phyloP scores from a whole-genome alignment of 352 stramenopile genomes.

The Phytophthora tentaculata region DNA sequence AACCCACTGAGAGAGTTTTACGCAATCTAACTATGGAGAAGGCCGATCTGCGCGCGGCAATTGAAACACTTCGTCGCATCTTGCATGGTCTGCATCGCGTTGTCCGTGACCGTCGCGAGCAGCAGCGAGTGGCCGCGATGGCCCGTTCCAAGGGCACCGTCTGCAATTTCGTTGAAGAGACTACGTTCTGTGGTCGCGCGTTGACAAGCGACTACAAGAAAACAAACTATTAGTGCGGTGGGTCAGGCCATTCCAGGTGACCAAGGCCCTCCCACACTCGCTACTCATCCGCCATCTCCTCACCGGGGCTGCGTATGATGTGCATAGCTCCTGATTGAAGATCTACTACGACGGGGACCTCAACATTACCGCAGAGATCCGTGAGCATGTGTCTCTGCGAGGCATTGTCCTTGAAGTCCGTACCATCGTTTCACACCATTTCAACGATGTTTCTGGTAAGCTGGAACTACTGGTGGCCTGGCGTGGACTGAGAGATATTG shows the following conservation, averaged over 20 bases:
- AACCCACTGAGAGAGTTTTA: neutral
- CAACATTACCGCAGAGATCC: too few relatives aligned
- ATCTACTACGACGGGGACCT: too few relatives aligned
- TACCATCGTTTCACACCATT: neutral
- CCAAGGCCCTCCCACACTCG: conserved; percentile 9
- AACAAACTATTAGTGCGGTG: neutral
- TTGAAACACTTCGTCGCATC: neutral
- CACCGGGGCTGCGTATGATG: conserved; percentile 6
- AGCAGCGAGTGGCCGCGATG: conserved; percentile 4
- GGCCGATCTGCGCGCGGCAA: too few relatives aligned
- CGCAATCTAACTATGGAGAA: neutral
- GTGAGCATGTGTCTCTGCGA: neutral
- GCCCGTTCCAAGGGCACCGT: conserved; percentile 14
- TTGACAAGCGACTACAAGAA: neutral
- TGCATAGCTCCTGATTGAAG: neutral
- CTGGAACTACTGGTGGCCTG: neutral
- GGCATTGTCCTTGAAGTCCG: neutral
- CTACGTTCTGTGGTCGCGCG: neutral
- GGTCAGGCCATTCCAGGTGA: neutral
- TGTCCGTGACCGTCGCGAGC: neutral
- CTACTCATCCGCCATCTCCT: conserved; percentile 28
- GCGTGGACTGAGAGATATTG: neutral
- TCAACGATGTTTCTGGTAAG: neutral
- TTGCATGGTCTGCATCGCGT: neutral
- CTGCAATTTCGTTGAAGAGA: neutral